Percentiles rank a stretch among this genome's conserved stretches.
Conservation (phyloP, 2,329 filamentous ascomycete species). For the Epichloe scottii region DNA sequence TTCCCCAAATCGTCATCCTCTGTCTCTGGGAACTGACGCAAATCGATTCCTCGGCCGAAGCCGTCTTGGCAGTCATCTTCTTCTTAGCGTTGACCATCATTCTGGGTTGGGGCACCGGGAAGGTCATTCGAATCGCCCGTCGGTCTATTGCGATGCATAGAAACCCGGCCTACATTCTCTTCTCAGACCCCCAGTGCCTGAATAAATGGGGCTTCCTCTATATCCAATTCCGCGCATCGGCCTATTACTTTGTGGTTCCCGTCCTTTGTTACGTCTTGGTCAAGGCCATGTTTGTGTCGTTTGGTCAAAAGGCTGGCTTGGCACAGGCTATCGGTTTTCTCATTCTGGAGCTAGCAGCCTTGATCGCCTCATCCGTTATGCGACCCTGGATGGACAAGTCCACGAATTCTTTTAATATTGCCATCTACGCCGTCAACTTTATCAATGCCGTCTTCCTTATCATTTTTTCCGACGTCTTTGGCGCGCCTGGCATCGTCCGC, state of each 20-base stretch:
- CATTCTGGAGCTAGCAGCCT: constrained; percentile 63
- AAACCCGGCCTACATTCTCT: constrained; percentile 91
- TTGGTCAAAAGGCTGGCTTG: constrained; percentile 56
- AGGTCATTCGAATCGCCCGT: constrained; percentile 77
- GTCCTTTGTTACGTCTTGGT: constrained; percentile 64
- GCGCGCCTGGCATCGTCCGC: constrained; percentile 67
- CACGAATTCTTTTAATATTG: constrained; percentile 90
- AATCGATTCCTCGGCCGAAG: constrained; percentile 72
- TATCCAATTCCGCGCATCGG: constrained; percentile 86
- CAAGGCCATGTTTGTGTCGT: constrained; percentile 79
- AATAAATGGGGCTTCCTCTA: constrained; percentile 98
- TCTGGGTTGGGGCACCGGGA: constrained; percentile 72
- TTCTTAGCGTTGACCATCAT: constrained; percentile 65
- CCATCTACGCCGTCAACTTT: constrained; percentile 80
- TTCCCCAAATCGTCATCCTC: constrained; percentile 78
- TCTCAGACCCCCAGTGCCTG: constrained; percentile 77
- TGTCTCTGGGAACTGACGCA: constrained; percentile 88
- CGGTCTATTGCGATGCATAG: constrained; percentile 47
- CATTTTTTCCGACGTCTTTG: constrained; percentile 76
- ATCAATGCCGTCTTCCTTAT: constrained; percentile 78
- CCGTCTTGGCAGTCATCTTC: constrained; percentile 79
- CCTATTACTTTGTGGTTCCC: constrained; percentile 88
- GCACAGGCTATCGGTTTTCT: constrained; percentile 76
- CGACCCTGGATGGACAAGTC: constrained; percentile 99
- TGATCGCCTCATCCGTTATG: constrained; percentile 66